These are phyloP conservation scores for Mycena olivaceomarginata DNA, from an alignment of 768 basidiomycete species.

Conservation along the genomic window DNA sequence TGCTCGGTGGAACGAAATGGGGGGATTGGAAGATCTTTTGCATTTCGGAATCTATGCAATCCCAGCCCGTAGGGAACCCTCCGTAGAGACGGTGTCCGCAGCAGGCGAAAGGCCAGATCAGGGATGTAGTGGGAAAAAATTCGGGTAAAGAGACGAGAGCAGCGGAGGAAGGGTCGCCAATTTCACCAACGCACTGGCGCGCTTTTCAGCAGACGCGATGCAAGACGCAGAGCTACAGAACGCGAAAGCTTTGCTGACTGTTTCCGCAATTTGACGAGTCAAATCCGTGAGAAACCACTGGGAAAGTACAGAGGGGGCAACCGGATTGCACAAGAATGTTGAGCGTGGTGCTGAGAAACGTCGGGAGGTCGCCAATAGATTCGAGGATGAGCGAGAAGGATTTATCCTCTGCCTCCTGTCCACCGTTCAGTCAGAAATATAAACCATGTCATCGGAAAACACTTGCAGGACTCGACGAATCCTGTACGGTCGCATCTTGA, in stretches of 20 bases:
- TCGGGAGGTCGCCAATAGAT: constrained; percentile 62
- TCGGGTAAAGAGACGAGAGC: constrained; percentile 40
- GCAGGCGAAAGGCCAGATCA: constrained; percentile 58
- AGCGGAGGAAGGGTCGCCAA: constrained; percentile 57
- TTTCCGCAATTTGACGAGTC: constrained; percentile 61
- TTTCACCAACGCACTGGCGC: constrained; percentile 63
- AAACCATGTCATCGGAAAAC: constrained; percentile 17
- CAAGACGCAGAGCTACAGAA: constrained; percentile 64
- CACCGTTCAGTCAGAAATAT: constrained; percentile 36
- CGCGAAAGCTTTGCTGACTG: constrained; percentile 63
- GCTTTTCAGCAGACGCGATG: constrained; percentile 53
- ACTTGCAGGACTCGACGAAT: constrained; percentile 57
- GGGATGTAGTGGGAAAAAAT: constrained; percentile 57
- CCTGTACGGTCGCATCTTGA: constrained; percentile 53
- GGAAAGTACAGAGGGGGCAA: constrained; percentile 63
- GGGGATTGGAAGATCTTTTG: constrained; percentile 47
- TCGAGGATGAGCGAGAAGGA: constrained; percentile 61
- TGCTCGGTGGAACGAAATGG: constrained; percentile 48
- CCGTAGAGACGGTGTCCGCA: constrained; percentile 68
- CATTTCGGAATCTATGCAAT: constrained; percentile 55
- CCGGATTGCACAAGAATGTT: constrained; percentile 66
- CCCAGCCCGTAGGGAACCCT: constrained; percentile 63
- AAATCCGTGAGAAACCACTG: constrained; percentile 73
- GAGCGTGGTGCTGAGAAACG: constrained; percentile 68
- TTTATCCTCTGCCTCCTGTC: constrained; percentile 57